phyloP scores from a whole-genome alignment of 345 rosid genomes.

The Moricandia moricandioides region DNA sequence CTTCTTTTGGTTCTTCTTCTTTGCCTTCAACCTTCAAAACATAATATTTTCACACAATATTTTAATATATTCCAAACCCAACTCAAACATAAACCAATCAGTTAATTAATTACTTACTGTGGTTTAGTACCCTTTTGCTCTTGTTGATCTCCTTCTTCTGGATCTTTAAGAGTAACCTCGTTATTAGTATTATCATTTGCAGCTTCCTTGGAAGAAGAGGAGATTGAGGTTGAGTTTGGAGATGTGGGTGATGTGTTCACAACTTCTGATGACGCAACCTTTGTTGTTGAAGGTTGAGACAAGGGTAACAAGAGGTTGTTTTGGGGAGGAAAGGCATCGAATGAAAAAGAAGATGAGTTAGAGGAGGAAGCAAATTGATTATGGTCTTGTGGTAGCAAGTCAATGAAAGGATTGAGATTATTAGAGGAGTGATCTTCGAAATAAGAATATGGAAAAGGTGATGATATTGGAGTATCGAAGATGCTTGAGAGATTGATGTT shows the following conservation, averaged over 20 bases:
- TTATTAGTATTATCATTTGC: conserved; percentile 41
- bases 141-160: conserved; percentile 54
- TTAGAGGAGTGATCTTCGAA: conserved; percentile 22
- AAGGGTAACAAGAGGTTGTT: conserved; percentile 20
- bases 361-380: conserved; percentile 31
- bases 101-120: conserved; percentile 51
- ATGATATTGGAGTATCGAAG: conserved; percentile 54
- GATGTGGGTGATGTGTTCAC: conserved; percentile 64
- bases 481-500: conserved; percentile 40
- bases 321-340: conserved; percentile 48
- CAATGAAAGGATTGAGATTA: conserved; percentile 40
- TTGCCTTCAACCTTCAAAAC: conserved; percentile 67
- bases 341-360: conserved; percentile 41
- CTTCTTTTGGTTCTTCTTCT: conserved; percentile 81
- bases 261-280: conserved; percentile 75
- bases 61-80: not conserved
- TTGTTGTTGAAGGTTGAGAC: conserved; percentile 18
- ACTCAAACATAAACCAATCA: not conserved
- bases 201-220: conserved; percentile 76
- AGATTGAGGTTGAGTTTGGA: conserved; percentile 81
- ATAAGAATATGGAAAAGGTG: conserved; percentile 35
- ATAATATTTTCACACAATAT: not conserved
- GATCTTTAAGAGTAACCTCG: conserved; percentile 42
- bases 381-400: conserved; percentile 51
- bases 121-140: conserved; percentile 59